These are phyloP conservation scores for Aspergillus phoenicis DNA, from an alignment of 2,329 filamentous ascomycete genomes.

Conservation along the genomic window DNA sequence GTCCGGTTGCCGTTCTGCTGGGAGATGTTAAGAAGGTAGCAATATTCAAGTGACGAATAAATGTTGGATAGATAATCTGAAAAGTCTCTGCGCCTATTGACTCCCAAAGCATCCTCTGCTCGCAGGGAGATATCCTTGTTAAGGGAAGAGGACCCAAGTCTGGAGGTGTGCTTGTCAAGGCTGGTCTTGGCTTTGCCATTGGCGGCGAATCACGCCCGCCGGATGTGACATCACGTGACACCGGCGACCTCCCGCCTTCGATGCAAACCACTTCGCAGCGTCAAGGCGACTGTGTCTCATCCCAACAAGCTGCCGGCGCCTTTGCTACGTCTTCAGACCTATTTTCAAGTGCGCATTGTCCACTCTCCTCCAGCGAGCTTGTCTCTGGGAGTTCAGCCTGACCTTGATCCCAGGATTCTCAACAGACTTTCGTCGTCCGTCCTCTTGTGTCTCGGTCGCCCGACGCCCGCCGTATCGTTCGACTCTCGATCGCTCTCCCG, in stretches of 20 bases:
- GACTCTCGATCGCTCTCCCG: constrained; percentile 22
- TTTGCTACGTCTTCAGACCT: constrained; percentile 21
- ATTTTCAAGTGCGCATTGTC: constrained; percentile 16
- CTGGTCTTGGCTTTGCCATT: constrained; percentile 26
- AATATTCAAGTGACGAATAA: neutral
- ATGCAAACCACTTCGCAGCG: constrained; percentile 42
- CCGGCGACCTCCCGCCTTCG: constrained; percentile 40
- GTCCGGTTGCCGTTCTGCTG: neutral
- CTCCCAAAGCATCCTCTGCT: neutral
- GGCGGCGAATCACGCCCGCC: constrained; percentile 31
- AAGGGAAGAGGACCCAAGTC: constrained; percentile 4
- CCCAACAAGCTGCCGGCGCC: constrained; percentile 27
- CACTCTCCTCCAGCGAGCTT: constrained; percentile 10
- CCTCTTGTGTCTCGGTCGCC: constrained; percentile 33
- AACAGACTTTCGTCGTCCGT: constrained; percentile 20
- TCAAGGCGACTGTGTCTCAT: constrained; percentile 30
- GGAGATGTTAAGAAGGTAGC: neutral
- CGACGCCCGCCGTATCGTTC: constrained; percentile 25
- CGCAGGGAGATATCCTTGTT: neutral
- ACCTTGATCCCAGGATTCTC: constrained; percentile 19
- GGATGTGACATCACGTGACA: constrained; percentile 34
- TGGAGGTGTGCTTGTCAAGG: neutral
- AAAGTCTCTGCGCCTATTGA: neutral
- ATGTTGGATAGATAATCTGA: neutral
- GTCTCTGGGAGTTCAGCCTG: constrained; percentile 14